phyloP scores from a whole-genome alignment of 495 filamentous ascomycete genomes.

The Penicillium nucicola region DNA sequence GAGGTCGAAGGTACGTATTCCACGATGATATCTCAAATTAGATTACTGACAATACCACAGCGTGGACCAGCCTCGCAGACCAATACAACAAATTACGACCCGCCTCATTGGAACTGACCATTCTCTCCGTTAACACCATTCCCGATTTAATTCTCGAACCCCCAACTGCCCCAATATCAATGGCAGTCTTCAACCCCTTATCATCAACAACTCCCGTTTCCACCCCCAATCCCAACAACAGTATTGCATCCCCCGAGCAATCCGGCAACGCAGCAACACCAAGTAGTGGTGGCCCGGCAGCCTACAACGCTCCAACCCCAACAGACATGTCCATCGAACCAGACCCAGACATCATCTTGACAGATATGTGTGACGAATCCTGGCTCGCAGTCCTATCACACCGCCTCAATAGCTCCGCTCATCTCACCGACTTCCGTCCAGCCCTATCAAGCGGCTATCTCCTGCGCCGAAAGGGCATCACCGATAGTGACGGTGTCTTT shows the following conservation, averaged over 20 bases:
- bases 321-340: constrained; percentile 52
- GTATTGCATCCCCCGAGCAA: constrained; percentile 45
- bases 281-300: constrained; percentile 6
- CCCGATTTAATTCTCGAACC: constrained; percentile 59
- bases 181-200: constrained; percentile 30
- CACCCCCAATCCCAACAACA: constrained; percentile 45
- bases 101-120: constrained; percentile 49
- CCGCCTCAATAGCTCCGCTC: constrained; percentile 64
- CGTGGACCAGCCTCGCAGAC: constrained; percentile 43
- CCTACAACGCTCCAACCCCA: constrained; percentile 53
- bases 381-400: constrained; percentile 75
- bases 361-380: constrained; percentile 75
- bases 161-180: constrained; percentile 27
- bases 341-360: constrained; percentile 70
- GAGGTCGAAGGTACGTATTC: constrained; percentile 58
- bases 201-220: constrained; percentile 39
- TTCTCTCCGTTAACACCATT: constrained; percentile 63
- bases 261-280: constrained; percentile 34
- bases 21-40: neutral
- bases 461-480: constrained; percentile 65
- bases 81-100: constrained; percentile 46
- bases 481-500: constrained; percentile 59
- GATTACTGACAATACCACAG: constrained; percentile 21
- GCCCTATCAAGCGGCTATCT: constrained; percentile 71
- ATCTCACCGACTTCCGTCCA: constrained; percentile 60